Conservation (phyloP, 805 yeast species). For the Cyberlindnera mrakii region DNA sequence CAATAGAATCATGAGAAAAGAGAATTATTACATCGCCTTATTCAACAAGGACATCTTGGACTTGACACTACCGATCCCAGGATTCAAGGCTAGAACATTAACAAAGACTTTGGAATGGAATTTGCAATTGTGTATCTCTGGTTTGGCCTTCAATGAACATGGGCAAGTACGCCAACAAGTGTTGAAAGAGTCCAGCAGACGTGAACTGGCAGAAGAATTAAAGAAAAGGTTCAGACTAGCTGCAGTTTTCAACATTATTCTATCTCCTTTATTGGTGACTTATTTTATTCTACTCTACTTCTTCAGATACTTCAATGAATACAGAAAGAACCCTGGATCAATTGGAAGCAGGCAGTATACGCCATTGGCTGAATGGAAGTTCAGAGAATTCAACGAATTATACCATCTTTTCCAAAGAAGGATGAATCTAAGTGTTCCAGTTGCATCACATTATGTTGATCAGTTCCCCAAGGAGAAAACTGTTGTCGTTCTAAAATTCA, state of each 20-base stretch:
- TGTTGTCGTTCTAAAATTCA: constrained; percentile 49
- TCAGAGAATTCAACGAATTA: constrained; percentile 89
- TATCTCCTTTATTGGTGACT: constrained; percentile 81
- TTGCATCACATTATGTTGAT: constrained; percentile 78
- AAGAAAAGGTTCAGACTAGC: constrained; percentile 79
- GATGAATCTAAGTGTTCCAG: constrained; percentile 65
- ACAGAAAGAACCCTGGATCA: constrained; percentile 79
- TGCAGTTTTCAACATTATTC: constrained; percentile 72
- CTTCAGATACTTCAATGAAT: constrained; percentile 88
- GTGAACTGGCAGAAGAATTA: constrained; percentile 60
- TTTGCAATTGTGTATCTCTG: constrained; percentile 78
- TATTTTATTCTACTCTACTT: constrained; percentile 82
- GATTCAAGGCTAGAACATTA: constrained; percentile 37
- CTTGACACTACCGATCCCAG: constrained; percentile 51
- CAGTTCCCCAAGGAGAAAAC: constrained; percentile 85
- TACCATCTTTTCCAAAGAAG: constrained; percentile 83
- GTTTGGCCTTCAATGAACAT: constrained; percentile 73
- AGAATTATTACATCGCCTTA: constrained; percentile 87
- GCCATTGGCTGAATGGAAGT: constrained; percentile 91
- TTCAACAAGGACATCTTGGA: constrained; percentile 74
- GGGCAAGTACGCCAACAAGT: constrained; percentile 77
- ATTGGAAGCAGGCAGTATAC: constrained; percentile 84
- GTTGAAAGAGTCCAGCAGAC: constrained; percentile 64
- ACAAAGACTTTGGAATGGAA: constrained; percentile 96
- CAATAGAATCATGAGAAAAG: constrained; percentile 91